phyloP scores from a whole-genome alignment of 495 filamentous ascomycete species.

The Ramalina peruviana region DNA sequence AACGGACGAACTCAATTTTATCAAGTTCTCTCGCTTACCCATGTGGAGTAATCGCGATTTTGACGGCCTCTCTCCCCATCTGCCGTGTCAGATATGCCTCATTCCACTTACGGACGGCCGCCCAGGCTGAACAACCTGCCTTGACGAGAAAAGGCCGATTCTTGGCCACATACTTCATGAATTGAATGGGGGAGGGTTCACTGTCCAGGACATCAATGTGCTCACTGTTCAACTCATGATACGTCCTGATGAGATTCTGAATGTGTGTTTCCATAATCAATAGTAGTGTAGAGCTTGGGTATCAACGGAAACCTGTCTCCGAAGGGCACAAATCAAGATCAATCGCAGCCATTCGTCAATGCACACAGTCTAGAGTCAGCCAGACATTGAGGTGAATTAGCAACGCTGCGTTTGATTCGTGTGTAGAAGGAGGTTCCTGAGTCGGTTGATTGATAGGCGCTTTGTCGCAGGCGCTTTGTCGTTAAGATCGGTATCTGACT shows the following conservation, averaged over 20 bases:
- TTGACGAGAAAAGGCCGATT: conserved; percentile 61
- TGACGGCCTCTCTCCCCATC: conserved; percentile 39
- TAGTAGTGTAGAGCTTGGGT: too few relatives aligned
- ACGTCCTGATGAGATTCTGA: conserved; percentile 17
- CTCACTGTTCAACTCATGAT: conserved; percentile 51
- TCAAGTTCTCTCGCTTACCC: conserved; percentile 32
- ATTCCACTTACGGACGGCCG: conserved; percentile 45
- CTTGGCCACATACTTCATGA: conserved; percentile 51
- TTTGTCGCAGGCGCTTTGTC: too few relatives aligned
- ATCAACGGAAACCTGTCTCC: too few relatives aligned
- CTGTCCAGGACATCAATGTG: conserved; percentile 15
- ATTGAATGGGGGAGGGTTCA: conserved; percentile 52
- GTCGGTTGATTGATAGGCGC: too few relatives aligned
- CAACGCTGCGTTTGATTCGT: too few relatives aligned
- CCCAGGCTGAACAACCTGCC: conserved; percentile 41
- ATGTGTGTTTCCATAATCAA: too few relatives aligned
- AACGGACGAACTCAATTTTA: background rate
- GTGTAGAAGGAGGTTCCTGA: too few relatives aligned
- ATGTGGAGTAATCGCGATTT: conserved; percentile 55
- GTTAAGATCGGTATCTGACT: too few relatives aligned
- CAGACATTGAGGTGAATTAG: too few relatives aligned
- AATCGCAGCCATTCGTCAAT: too few relatives aligned
- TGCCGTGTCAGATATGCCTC: conserved; percentile 34
- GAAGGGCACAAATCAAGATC: too few relatives aligned
- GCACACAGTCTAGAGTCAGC: too few relatives aligned